These are phyloP conservation scores for Ganoderma resinaceum DNA, from an alignment of 1,284 basidiomycete genomes.

Conservation along the genomic window DNA sequence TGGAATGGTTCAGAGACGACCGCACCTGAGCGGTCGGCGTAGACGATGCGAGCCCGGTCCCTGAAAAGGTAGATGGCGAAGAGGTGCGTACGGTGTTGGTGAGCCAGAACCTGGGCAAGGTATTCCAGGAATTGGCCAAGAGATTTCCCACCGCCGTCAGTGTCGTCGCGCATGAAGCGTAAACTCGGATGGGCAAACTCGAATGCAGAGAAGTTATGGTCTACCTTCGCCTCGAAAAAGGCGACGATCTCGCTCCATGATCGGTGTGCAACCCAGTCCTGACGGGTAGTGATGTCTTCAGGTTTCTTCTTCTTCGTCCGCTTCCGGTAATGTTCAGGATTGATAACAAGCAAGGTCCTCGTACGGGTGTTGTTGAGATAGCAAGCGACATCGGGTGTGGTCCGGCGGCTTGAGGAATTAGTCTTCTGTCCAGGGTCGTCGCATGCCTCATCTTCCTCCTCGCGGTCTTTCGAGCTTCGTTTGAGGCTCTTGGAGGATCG, in stretches of 20 bases:
- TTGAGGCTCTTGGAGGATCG: neutral
- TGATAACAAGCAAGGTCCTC: neutral
- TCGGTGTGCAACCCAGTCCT: neutral
- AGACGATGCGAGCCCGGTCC: conserved; percentile 19
- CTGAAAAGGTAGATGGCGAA: conserved; percentile 25
- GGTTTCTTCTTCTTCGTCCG: neutral
- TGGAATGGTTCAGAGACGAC: conserved; percentile 28
- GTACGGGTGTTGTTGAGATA: neutral
- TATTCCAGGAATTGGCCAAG: conserved; percentile 23
- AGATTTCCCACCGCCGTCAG: neutral
- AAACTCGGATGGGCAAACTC: neutral
- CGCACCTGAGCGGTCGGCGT: conserved; percentile 4
- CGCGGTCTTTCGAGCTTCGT: neutral
- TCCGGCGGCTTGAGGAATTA: neutral
- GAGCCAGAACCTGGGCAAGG: conserved; percentile 16
- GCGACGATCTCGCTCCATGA: conserved; percentile 4
- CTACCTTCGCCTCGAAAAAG: neutral
- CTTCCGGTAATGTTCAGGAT: neutral
- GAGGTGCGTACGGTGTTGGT: conserved; percentile 29
- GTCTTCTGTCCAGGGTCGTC: neutral
- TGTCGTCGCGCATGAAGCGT: neutral
- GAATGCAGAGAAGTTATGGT: conserved; percentile 2
- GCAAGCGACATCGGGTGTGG: neutral
- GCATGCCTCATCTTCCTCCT: neutral
- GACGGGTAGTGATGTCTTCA: neutral